Base-by-base conservation (phyloP, 352 stramenopile species). In the Globisporangium cylindrosporum region DNA sequence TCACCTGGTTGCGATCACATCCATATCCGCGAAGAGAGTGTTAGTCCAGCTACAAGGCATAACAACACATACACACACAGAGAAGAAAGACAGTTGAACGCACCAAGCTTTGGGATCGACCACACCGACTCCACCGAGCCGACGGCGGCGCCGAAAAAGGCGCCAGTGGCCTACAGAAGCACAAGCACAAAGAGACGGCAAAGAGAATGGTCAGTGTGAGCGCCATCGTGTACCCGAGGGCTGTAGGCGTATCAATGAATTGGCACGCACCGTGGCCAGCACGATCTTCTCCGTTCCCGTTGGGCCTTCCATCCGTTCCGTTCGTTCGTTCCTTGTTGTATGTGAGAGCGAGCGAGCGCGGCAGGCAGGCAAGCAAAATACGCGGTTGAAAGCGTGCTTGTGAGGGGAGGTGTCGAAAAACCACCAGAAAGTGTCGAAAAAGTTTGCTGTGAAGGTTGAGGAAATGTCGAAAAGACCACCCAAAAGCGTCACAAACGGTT, bases 81-180 rank as follows among this genome's bases (percentile, higher is more conserved):
- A 24, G 20, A 36, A 36, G 9, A 15, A 29, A 36, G 9, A 15
- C 3, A 32, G 9, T 15, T 10, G 8, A 51, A 75, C 80, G 64
- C 66, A 94, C 88, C 89, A 66, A 95, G 86, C 80, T 92, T 93
- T 34, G 89, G 89, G 67, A 96, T 94, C 61, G 79, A 78, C 89
- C 89, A 96, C 49, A 96, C 89, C 4, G 89, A 93, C 78, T 96
- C 87, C 36, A 95, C 71, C 24, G 86, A 88, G 66, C 89, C 89
- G 49, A 81, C 68, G 66, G 86, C 79, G 3, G 80, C 75, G 64
- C 89, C 89, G 64, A 92, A 93, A 70, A 95, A 93, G 36, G 85
- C 86, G 49, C 89, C 89, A 1, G 81, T 84, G 56, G 73, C 82
- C 86, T 94, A 68, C 25, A 41, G 12, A 56, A 41, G 20, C 59